Base-by-base conservation (phyloP, 2,329 filamentous ascomycete genomes). In the Fusarium dlaminii region DNA sequence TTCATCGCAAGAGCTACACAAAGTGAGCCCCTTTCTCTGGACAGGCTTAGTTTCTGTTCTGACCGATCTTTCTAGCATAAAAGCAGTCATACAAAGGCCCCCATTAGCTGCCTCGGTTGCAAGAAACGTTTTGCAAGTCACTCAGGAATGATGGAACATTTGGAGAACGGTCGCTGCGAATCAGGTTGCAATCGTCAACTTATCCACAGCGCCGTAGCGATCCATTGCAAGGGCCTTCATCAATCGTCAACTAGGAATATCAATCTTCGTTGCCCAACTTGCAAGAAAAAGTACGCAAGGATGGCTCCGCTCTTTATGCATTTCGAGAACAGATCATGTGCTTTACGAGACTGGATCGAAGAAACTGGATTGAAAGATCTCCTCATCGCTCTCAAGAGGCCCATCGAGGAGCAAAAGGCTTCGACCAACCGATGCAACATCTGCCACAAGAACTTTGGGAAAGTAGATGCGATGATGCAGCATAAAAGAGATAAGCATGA, bases 1-100 rank as follows among this genome's bases (percentile, higher is more conserved):
- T 1, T 17, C 18, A 4, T 0, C 4, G 15, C 2, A 10, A 20
- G 10, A 34, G 12, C 10, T 55, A 1, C 1, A 1, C 1, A 4
- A 37, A 6, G 49, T 62, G 17, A 56, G 20, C 10, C 4, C 20
- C 8, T 15, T 32, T 6, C 13, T 15, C 6, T n/a, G n/a, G n/a
- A n/a, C n/a, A n/a, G n/a, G n/a, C n/a, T n/a, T n/a, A n/a, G n/a
- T n/a, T n/a, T n/a, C n/a, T n/a, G n/a, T n/a, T n/a, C n/a, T n/a
- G n/a, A n/a, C n/a, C n/a, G n/a, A n/a, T n/a, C n/a, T n/a, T n/a
- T n/a, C n/a, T 13, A 32, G 57, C 57, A 60, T n/a, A 24, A 11
- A 30, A 18, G 5, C 2, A 12, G 3, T 5, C 34, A 59, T 11
- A 4, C 20, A 22, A 6, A 29, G 10, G 15, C 8, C 4, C 27